Base-by-base conservation (phyloP, 75 land plant genomes). In the Cryptomeria japonica region DNA sequence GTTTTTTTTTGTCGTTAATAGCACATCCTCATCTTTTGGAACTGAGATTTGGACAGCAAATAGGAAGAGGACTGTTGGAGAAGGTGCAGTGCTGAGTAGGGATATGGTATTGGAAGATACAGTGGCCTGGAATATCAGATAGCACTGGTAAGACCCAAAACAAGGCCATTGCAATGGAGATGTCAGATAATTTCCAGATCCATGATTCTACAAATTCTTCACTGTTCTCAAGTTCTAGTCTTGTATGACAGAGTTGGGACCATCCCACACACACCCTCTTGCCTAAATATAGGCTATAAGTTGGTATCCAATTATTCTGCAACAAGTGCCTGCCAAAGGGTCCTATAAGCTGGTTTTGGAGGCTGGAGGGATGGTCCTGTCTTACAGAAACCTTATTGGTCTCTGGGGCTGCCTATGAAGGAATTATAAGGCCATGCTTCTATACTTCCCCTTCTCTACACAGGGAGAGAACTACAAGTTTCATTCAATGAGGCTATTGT, bases 31-130 rank as follows among this genome's bases (percentile, higher is more conserved):
- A 1, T 1, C 31, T 82, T 15, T 46, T 82, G 84, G 51, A 44
- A 82, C 47, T 37, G 87, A 51, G 44, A 68, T 90, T 61, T 90
- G 91, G 90, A 84, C 80, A 18, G 90, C 90, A 15, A 89, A 90
- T 85, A 42, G 90, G 10, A 64, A 89, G 41, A 68, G 56, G 41
- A 83, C 84, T 3, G 87, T 90, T 37, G 36, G 3, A 2, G 85
- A 47, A 39, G 87, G 85, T 3, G 84, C 91, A 8, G 28, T 37
- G 13, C 88, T 90, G 9, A 36, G 19, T 22, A 87, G 91, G 11
- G 82, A 89, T 46, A 32, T 90, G 34, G 42, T 80, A 38, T 39
- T 90, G 58, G 22, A 16, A 22, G 91, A 90, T 22, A 32, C 47
- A 14, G 56, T 44, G n/a, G 88, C 83, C 31, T 90, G 90, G 88